Evolutionary conservation across 106 monocot genomes (phyloP).

Genomic region (Dendrobium huoshanense): DNA sequence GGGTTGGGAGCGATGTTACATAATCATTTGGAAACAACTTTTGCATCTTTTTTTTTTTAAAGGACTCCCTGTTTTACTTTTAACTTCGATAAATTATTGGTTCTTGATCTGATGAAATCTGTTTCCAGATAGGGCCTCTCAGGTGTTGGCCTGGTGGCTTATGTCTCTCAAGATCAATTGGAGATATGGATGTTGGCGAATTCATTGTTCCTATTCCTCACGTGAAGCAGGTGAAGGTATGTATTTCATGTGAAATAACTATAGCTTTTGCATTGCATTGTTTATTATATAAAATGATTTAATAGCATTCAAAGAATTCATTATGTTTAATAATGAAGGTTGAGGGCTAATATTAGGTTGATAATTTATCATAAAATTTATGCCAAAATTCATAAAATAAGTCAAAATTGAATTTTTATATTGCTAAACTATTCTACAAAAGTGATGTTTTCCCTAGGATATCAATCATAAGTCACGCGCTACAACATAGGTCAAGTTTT

Average conservation of each 20-base stretch:
- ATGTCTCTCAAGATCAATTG: constrained; percentile 79
- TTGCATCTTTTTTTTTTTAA: background rate
- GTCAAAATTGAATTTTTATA: background rate
- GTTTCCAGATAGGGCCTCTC: constrained; percentile 67
- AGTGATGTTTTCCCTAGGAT: background rate
- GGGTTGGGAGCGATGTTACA: background rate
- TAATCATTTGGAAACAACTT: background rate
- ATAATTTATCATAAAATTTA: background rate
- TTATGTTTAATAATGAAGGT: background rate
- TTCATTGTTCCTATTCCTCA: constrained; percentile 77
- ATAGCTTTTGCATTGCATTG: background rate
- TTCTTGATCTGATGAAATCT: background rate
- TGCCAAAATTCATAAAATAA: background rate
- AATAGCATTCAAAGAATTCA: background rate
- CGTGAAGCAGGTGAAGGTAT: constrained; percentile 90
- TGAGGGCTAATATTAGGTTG: too few species aligned
- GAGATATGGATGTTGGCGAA: constrained; percentile 86
- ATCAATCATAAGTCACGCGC: background rate
- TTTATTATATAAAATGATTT: background rate
- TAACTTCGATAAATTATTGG: background rate
- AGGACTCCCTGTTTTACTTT: background rate
- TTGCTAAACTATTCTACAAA: background rate
- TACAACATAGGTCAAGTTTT: background rate
- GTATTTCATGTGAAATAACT: background rate
- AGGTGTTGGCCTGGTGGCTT: constrained; percentile 85